These are phyloP conservation scores for Coffea canephora DNA, from an alignment of 257 asterid genomes.

Conservation along the genomic window DNA sequence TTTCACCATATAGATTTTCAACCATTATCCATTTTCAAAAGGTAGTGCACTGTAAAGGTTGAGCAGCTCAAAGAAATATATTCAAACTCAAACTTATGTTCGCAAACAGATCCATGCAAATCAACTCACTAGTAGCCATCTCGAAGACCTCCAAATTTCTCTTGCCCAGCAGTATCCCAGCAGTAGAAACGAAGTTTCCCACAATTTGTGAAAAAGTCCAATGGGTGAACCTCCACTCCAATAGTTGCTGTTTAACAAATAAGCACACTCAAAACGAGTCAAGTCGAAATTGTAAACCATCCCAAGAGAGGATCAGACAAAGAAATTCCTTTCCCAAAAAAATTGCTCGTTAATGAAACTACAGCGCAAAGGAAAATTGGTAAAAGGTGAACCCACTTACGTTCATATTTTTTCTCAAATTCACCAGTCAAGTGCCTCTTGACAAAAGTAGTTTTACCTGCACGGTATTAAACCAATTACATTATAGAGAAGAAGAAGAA, in stretches of 20 bases:
- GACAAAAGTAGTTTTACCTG: constrained; percentile 86
- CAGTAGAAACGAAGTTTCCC: constrained; percentile 73
- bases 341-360: background rate
- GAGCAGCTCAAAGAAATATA: background rate
- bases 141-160: constrained; percentile 76
- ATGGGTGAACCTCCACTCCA: constrained; percentile 80
- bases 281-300: background rate
- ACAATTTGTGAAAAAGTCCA: constrained; percentile 78
- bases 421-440: constrained; percentile 90
- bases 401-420: constrained; percentile 88
- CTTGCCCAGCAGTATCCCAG: constrained; percentile 89
- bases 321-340: background rate
- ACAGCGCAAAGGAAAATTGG: background rate
- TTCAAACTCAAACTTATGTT: background rate
- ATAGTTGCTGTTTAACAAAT: constrained; percentile 54
- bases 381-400: constrained; percentile 31
- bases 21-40: background rate
- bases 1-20: background rate
- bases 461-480: background rate
- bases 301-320: background rate
- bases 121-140: constrained; percentile 80
- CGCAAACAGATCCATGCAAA: background rate
- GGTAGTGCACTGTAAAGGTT: background rate
- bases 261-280: background rate
- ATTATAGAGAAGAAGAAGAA: background rate